Conservation (phyloP, 208 protist genomes). For the Trypanosomatidae sp. region DNA sequence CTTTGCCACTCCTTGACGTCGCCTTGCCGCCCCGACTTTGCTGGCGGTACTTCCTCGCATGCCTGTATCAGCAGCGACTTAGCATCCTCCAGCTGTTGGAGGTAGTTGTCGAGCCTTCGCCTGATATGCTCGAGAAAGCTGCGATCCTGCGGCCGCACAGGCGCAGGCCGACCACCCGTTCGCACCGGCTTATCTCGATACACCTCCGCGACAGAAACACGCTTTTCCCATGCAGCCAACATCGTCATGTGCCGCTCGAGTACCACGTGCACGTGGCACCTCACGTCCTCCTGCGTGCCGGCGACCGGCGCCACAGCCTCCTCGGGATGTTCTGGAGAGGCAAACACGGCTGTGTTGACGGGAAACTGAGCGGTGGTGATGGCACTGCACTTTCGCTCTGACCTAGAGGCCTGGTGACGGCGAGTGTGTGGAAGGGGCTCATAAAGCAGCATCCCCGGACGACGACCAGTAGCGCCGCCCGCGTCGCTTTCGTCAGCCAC, state of each 20-base stretch:
- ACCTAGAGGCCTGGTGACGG: conserved; percentile 6
- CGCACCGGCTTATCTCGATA: conserved; percentile 36
- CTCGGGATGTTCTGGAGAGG: conserved; percentile 6
- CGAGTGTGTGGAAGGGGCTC: conserved; percentile 10
- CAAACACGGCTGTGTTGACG: conserved; percentile 8
- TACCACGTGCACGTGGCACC: conserved; percentile 26
- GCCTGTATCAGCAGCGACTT: conserved; percentile 26
- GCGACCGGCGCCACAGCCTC: neutral
- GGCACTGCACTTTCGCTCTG: conserved; percentile 1
- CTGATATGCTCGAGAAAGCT: conserved; percentile 31
- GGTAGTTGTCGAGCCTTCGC: conserved; percentile 8
- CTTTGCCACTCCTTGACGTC: conserved; percentile 23
- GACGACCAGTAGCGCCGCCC: neutral
- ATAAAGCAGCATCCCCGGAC: neutral
- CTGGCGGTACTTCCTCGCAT: conserved; percentile 7
- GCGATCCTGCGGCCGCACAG: conserved; percentile 28
- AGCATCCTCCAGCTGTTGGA: conserved; percentile 22
- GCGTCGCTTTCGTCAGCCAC: neutral
- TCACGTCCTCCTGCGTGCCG: conserved; percentile 32
- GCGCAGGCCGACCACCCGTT: conserved; percentile 33
- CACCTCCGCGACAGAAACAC: conserved; percentile 27
- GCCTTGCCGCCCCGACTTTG: conserved; percentile 3
- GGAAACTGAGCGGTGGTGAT: neutral
- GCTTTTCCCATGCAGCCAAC: conserved; percentile 31
- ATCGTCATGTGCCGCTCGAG: conserved; percentile 27